Conservation (phyloP, 306 rosid species). For the Gillenia trifoliata region DNA sequence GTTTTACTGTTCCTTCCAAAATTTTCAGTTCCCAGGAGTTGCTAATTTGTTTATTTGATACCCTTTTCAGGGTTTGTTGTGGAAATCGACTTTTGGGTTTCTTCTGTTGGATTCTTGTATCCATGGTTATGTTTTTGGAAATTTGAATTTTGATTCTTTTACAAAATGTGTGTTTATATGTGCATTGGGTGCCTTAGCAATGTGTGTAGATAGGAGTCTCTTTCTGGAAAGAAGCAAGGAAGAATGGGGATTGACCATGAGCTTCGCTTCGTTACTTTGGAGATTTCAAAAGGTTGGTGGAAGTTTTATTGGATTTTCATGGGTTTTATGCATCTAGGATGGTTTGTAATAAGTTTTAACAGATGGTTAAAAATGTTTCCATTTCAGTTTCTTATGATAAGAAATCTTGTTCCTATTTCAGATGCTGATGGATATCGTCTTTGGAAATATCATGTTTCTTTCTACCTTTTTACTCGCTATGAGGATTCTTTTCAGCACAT, state of each 20-base stretch:
- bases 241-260: conserved; percentile 36
- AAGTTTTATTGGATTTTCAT: background rate
- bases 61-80: conserved; percentile 56
- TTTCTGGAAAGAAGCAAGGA: conserved; percentile 48
- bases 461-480: conserved; percentile 44
- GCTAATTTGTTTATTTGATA: background rate
- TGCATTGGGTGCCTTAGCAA: conserved; percentile 38
- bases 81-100: conserved; percentile 58
- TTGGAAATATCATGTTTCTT: conserved; percentile 70
- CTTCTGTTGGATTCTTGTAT: conserved; percentile 88
- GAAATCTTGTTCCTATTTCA: conserved; percentile 23
- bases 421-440: conserved; percentile 48
- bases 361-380: background rate
- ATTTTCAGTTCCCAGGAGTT: background rate
- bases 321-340: background rate
- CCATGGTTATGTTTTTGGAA: conserved; percentile 3
- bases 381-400: conserved; percentile 30
- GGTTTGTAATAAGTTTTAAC: background rate
- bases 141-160: conserved; percentile 3
- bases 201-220: conserved; percentile 49
- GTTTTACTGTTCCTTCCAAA: background rate
- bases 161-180: background rate
- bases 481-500: conserved; percentile 44
- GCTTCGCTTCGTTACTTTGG: conserved; percentile 50
- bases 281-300: conserved; percentile 52